A percentile compares a stretch with the other conserved stretches of the same genome.
These are phyloP conservation scores for Alternaria conjuncta DNA, from an alignment of 2,329 filamentous ascomycete genomes.

Conservation along the genomic window DNA sequence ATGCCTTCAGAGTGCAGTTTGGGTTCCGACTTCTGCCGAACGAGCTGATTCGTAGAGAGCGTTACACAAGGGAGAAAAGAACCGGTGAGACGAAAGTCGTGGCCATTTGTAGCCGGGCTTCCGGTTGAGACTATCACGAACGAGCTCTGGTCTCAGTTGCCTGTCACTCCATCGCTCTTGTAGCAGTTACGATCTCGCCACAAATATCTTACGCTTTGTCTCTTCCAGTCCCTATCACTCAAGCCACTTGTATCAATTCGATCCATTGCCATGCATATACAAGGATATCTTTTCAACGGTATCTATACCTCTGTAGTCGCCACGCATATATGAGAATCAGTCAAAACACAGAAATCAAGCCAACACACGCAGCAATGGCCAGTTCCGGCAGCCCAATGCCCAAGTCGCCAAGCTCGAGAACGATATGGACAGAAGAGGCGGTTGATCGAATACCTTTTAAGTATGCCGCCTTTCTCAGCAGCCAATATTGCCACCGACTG, in stretches of 20 bases:
- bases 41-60: not conserved
- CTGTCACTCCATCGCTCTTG: not conserved
- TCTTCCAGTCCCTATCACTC: not conserved
- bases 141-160: not conserved
- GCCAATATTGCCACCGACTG: constrained; percentile 50
- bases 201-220: not conserved
- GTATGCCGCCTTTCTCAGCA: constrained; percentile 38
- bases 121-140: not conserved
- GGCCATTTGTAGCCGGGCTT: not conserved
- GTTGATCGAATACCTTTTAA: constrained; percentile 55
- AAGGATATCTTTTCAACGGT: not conserved
- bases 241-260: not conserved
- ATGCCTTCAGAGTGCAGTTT: not conserved
- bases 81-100: not conserved
- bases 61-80: not conserved
- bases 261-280: not conserved
- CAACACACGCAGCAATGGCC: constrained; percentile 29
- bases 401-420: constrained; percentile 40
- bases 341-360: not conserved
- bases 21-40: not conserved
- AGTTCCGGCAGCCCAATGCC: constrained; percentile 41
- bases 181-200: not conserved
- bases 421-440: constrained; percentile 50
- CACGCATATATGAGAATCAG: not conserved
- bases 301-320: not conserved